Evolutionary conservation across 1,139 yeast genomes (phyloP), one percentile per base, ranked within the genome.

Genomic region (Ogataea hybrid): DNA sequence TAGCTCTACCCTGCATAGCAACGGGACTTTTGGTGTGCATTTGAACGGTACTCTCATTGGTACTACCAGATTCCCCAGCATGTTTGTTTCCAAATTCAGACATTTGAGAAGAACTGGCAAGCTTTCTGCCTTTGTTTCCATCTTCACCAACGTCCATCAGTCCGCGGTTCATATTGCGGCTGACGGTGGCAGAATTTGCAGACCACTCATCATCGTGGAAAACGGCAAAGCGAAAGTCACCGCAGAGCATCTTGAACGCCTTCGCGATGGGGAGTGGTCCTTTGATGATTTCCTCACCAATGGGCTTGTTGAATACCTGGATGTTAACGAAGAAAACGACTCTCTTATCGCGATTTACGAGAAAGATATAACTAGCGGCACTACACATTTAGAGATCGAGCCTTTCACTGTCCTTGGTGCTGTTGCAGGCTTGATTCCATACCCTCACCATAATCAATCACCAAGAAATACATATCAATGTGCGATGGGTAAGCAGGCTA

Each of bases 401-500:
- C 96, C 96, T 3, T 92, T 92, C 67, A 92, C 98, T 0, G 87
- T 92, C 2, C 71, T 92, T 41, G 99, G 99, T 37, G 98, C 98
- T 0, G 97, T 92, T 47, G 99, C 99, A 0, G 98, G 98, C 33
- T 75, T 92, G 55, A 92, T 92, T 75, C 99, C 99, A n/a, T 92
- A 92, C 59, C 99, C 99, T 25, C 98, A 92, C 64, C 99, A 92
- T 65, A 92, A 92, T 65, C 98, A 92, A 70, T 89, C 97, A 4
- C 98, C 98, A 37, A 84, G 98, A 77, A 92, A 92, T 64, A 92
- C 98, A 0, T 92, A 92, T 70, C 98, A 92, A 70, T 92, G 97
- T 77, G 98, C 98, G 63, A 92, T 92, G 98, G 98, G 98, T 80
- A 92, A 92, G 71, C 99, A 92, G 70, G 98, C 98, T 17, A 92